These are phyloP conservation scores for Mollisia scopiformis DNA, from an alignment of 2,329 filamentous ascomycete species.

Conservation along the genomic window DNA sequence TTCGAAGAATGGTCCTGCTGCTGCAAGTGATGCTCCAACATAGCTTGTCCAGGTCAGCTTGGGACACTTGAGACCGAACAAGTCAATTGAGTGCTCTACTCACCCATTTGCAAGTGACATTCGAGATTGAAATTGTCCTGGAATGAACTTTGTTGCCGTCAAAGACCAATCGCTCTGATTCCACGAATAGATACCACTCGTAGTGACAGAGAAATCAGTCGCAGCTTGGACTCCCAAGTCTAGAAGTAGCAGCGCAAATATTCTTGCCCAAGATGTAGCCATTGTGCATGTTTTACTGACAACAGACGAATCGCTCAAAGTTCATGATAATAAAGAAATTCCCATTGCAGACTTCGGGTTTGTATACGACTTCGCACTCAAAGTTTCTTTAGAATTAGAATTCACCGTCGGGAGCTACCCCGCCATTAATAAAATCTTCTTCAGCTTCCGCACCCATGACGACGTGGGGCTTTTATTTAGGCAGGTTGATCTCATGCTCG, in stretches of 20 bases:
- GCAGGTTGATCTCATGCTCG: not conserved
- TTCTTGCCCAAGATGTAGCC: not conserved
- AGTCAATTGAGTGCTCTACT: conserved; percentile 6
- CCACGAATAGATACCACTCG: conserved; percentile 29
- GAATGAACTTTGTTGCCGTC: conserved; percentile 29
- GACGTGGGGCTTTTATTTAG: not conserved
- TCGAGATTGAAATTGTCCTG: conserved; percentile 36
- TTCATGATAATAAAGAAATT: not conserved
- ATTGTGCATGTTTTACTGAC: not conserved
- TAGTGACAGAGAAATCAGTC: conserved; percentile 34
- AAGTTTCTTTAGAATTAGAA: not conserved
- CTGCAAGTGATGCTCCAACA: conserved; percentile 34
- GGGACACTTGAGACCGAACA: not conserved
- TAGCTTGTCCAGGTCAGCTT: conserved; percentile 29
- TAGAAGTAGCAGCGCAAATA: not conserved
- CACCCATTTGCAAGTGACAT: conserved; percentile 38
- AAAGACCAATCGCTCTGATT: conserved; percentile 35
- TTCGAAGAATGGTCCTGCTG: conserved; percentile 37
- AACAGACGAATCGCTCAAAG: not conserved
- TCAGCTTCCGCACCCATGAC: not conserved
- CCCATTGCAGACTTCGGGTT: not conserved
- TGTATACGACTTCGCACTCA: not conserved
- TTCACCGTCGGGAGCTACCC: not conserved
- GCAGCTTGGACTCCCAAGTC: conserved; percentile 12
- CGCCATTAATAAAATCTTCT: not conserved